Percentiles rank a stretch among this genome's conserved stretches.
Evolutionary conservation across 2,329 filamentous ascomycete species (phyloP).

Genomic region (Verticillium dahliae): DNA sequence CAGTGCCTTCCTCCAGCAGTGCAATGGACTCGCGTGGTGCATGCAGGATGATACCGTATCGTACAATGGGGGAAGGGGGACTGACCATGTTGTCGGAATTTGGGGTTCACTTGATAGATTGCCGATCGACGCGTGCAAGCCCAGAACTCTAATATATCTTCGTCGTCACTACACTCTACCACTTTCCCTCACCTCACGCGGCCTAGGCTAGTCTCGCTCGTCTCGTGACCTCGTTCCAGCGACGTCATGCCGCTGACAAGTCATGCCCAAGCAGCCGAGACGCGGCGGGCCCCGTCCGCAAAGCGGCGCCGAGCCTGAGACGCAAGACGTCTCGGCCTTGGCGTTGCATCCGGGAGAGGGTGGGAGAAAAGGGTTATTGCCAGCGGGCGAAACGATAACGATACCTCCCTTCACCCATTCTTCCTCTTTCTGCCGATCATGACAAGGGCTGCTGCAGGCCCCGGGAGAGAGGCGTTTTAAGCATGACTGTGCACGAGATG

Average conservation of each 20-base stretch:
- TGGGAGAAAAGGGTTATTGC: too few species aligned
- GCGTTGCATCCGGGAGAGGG: not conserved
- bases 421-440: too few species aligned
- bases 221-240: not conserved
- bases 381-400: not conserved
- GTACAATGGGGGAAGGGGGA: too few species aligned
- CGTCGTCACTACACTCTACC: not conserved
- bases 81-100: not conserved
- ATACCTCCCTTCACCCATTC: too few species aligned
- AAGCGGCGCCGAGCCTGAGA: not conserved
- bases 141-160: not conserved
- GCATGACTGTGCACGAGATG: not conserved
- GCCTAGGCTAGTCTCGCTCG: too few species aligned
- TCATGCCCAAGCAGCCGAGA: too few species aligned
- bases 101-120: not conserved
- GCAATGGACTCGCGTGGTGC: not conserved
- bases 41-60: not conserved
- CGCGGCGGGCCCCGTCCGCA: not conserved
- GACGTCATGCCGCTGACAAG: too few species aligned
- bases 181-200: too few species aligned
- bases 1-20: too few species aligned
- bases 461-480: not conserved
- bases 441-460: too few species aligned
- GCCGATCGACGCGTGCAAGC: not conserved
- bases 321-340: not conserved